Evolutionary conservation across 2,329 filamentous ascomycete genomes (phyloP), one percentile per base, ranked within the genome.

Genomic region (Rhynchosporium graminicola): DNA sequence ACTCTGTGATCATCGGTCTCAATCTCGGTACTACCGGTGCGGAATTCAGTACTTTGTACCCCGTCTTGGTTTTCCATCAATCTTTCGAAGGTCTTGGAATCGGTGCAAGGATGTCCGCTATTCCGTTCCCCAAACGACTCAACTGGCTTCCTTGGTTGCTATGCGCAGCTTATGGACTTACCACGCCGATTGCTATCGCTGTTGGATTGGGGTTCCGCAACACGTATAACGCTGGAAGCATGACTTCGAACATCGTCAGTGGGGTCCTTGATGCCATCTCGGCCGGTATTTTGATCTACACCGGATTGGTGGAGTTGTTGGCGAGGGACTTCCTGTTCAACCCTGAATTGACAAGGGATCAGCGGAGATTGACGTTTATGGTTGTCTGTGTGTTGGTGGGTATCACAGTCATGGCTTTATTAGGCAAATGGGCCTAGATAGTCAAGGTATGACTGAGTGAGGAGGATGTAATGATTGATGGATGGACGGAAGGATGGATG

Each of bases 21-120:
- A 87, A 84, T 59, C 76, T 87, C 9, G 85, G 82, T 8, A 83
- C 85, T n/a, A 79, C 81, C 0, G 80, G 83, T 29, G 73, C 79
- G 0, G 84, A 86, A 52, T 87, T 87, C 74, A 73, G 76, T 38
- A 81, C 82, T 0, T 77, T 87, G 1, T 85, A 86, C 70, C 80
- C 82, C 2, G 84, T 87, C 45, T 77, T 88, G 0, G 80, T 86
- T 60, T 87, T 87, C 75, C 85, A 87, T 67, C 85, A 87, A 69
- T 80, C 82, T 10, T 87, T 87, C 62, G 85, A 87, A 67, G 84
- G 85, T 57, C 79, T 87, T 0, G 85, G 84, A 73, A 83, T 87
- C 43, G 85, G 85, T 13, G 82, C 84, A 0, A 78, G 85, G 55
- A 80, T 87, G 72, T 82, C 82, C 4, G 79, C 80, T 28, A 84